Evolutionary conservation across 2,329 filamentous ascomycete genomes (phyloP).

Genomic region (Trichoderma asperellum): DNA sequence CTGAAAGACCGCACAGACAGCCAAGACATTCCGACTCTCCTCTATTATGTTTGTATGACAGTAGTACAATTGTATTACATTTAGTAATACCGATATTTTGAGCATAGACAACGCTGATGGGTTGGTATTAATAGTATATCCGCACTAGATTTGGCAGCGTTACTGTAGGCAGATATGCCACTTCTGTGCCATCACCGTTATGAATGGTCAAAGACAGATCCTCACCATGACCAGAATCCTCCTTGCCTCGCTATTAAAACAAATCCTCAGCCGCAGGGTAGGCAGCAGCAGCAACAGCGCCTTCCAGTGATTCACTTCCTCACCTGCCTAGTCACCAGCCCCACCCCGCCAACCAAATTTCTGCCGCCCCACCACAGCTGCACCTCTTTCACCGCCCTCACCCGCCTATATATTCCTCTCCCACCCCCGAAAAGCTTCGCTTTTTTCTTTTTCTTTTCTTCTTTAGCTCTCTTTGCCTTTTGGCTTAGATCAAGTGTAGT

Average conservation of each 20-base stretch:
- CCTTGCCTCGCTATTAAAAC: too few relatives aligned
- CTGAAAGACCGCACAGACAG: not conserved
- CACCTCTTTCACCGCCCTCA: conserved; percentile 32
- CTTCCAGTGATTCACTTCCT: not conserved
- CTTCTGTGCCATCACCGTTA: too few relatives aligned
- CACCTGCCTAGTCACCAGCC: not conserved
- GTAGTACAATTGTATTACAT: too few relatives aligned
- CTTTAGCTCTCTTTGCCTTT: conserved; percentile 55
- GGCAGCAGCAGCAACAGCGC: not conserved
- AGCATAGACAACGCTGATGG: too few relatives aligned
- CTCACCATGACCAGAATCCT: too few relatives aligned
- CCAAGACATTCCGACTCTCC: too few relatives aligned
- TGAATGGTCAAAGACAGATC: too few relatives aligned
- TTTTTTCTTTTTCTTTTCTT: conserved; percentile 40
- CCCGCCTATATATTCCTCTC: conserved; percentile 36
- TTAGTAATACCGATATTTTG: too few relatives aligned
- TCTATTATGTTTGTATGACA: too few relatives aligned
- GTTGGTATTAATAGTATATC: too few relatives aligned
- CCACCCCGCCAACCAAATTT: not conserved
- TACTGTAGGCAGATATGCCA: too few relatives aligned
- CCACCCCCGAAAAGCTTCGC: conserved; percentile 27
- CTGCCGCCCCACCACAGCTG: conserved; percentile 19
- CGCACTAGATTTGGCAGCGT: too few relatives aligned
- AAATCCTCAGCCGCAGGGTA: not conserved
- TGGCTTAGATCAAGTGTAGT: conserved; percentile 93